Base-by-base conservation (phyloP, 257 asterid species). In the Nicotiana sylvestris region DNA sequence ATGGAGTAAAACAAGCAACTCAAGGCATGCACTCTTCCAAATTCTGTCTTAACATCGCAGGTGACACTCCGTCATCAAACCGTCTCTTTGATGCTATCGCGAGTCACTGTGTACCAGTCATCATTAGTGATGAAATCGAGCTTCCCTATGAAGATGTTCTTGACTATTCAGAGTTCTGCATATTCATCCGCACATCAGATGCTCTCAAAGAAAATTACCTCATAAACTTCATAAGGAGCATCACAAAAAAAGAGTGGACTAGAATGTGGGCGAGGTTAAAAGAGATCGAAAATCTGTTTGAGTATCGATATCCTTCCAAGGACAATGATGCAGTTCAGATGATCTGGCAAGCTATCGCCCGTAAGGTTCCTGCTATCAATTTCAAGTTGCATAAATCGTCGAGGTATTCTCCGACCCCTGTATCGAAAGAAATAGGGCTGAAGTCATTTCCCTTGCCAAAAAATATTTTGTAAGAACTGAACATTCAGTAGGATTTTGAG, bases 11-110 rank as follows among this genome's bases (percentile, higher is more conserved):
- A 61, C 87, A 85, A 79, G 97, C 97, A 12, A 83, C 92, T 0
- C 33, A 78, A 29, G 97, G 97, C 16, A 92, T 93, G 97, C 93
- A 86, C 4, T 81, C 87, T 11, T 92, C 97, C 15, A 93, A 91
- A 66, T 93, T 93, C 90, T 93, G 97, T 86, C 97, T 93, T 82
- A 91, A 93, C 87, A 91, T 93, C 13, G 97, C 97, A 0, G 97
- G 97, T 0, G 97, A 93, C 82, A 93, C 97, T 21, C 97, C 97
- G 13, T 93, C 97, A 4, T 93, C 97, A 16, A 93, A 93, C 89
- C 95, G 97, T 12, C 97, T 93, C 51, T 93, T 92, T 81, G 97
- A 93, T 78, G 94, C 97, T 29, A 91, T 93, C 32, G 94, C 94
- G 7, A 91, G 94, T 86, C 97, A 93, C 86, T 93, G 97, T 30